Evolutionary conservation across 495 filamentous ascomycete genomes (phyloP).

Genomic region (Lichenothelia convexa): DNA sequence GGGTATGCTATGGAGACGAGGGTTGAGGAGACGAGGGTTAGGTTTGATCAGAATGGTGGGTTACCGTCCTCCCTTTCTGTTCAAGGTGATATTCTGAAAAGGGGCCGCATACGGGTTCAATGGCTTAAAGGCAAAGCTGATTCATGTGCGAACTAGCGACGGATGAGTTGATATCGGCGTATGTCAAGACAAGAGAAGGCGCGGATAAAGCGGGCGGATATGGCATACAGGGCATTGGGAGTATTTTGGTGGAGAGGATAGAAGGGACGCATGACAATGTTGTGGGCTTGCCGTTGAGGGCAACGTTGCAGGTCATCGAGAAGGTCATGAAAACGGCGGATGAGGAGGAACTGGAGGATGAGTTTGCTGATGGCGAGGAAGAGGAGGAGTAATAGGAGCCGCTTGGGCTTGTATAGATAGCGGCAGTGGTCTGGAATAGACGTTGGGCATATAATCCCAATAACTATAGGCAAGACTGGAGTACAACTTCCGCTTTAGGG

Average conservation of each 20-base stretch:
- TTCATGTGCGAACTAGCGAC: conserved; percentile 29
- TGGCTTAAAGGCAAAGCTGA: too few species aligned
- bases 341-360: conserved; percentile 8
- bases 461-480: too few species aligned
- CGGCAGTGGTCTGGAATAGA: too few species aligned
- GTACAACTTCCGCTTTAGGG: too few species aligned
- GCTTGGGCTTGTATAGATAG: too few species aligned
- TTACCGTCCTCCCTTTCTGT: neutral
- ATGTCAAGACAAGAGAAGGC: conserved; percentile 82
- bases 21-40: conserved; percentile 76
- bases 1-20: conserved; percentile 68
- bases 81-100: too few species aligned
- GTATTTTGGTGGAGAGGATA: conserved; percentile 68
- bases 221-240: conserved; percentile 77
- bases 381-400: conserved; percentile 1
- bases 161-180: conserved; percentile 70
- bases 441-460: too few species aligned
- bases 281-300: conserved; percentile 74
- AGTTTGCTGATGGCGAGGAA: conserved; percentile 4
- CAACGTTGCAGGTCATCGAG: conserved; percentile 68
- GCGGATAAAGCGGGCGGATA: conserved; percentile 95
- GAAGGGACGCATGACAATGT: conserved; percentile 90
- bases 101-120: too few species aligned
- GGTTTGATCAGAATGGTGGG: conserved; percentile 42
- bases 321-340: conserved; percentile 50